Evolutionary conservation across 1,284 basidiomycete genomes (phyloP).

Genomic region (Sanghuangporus baumii): DNA sequence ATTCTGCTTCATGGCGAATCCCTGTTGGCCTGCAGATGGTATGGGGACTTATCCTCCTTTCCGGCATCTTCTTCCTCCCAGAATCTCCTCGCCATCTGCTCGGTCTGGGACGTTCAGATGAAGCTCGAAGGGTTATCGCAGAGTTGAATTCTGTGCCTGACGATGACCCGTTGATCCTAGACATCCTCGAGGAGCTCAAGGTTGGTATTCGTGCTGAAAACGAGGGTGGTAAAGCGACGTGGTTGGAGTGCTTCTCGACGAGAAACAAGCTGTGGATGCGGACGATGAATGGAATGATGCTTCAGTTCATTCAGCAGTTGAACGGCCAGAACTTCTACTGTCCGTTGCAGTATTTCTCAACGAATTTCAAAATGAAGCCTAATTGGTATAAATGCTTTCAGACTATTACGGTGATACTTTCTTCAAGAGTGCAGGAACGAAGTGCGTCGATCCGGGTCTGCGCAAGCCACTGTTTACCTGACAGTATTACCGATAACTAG

Average conservation of each 20-base stretch:
- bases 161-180: slow-evolving; percentile 58
- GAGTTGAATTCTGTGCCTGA: slow-evolving; percentile 56
- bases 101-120: slow-evolving; percentile 42
- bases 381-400: slow-evolving; percentile 22
- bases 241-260: slow-evolving; percentile 72
- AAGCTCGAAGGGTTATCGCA: slow-evolving; percentile 60
- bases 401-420: slow-evolving; percentile 81
- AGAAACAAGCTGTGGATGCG: slow-evolving; percentile 67
- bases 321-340: slow-evolving; percentile 76
- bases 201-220: slow-evolving; percentile 66
- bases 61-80: slow-evolving; percentile 70
- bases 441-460: slow-evolving; percentile 30
- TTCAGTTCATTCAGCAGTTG: slow-evolving; percentile 78
- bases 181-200: slow-evolving; percentile 62
- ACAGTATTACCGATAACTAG: slow-evolving; percentile 24
- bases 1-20: slow-evolving; percentile 66
- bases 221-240: slow-evolving; percentile 72
- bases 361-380: background rate
- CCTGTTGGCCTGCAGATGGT: slow-evolving; percentile 64
- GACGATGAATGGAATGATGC: slow-evolving; percentile 73
- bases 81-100: slow-evolving; percentile 75
- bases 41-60: slow-evolving; percentile 62
- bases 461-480: background rate
- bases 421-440: slow-evolving; percentile 70
- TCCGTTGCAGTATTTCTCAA: slow-evolving; percentile 21